Conservation (phyloP, 371 early-diverging fungal genomes). For the Nematocida major region DNA sequence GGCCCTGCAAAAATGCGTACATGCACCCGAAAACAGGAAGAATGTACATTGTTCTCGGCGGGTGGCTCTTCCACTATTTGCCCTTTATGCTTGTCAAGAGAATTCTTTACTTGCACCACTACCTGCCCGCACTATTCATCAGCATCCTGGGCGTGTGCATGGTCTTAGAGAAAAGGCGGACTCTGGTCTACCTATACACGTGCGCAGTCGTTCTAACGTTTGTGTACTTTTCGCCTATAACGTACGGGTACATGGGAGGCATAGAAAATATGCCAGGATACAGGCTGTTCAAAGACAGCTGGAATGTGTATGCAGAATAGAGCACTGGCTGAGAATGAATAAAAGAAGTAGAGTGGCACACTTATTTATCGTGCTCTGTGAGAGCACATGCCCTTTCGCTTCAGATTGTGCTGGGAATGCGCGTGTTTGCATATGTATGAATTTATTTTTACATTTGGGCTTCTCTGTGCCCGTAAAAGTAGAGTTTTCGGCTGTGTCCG, state of each 20-base stretch:
- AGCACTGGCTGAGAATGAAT: no score
- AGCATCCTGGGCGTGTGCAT: constrained; percentile 65
- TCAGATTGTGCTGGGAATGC: no score
- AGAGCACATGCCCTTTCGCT: no score
- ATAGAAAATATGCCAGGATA: background rate
- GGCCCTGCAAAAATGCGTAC: constrained; percentile 11
- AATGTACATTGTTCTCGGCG: constrained; percentile 67
- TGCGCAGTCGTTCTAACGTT: background rate
- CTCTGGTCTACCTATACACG: background rate
- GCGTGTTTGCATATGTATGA: background rate
- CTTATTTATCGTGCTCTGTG: no score
- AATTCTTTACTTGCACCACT: constrained; percentile 83
- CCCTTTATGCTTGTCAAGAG: constrained; percentile 87
- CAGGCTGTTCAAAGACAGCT: background rate
- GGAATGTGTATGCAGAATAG: constrained; percentile 35
- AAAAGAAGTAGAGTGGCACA: no score
- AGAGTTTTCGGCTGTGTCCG: no score
- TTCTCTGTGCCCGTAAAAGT: no score
- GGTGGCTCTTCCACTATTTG: constrained; percentile 81
- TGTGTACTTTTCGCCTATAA: constrained; percentile 23
- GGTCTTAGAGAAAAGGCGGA: background rate
- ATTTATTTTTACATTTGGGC: background rate
- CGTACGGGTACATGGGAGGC: constrained; percentile 9
- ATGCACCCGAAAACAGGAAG: constrained; percentile 17
- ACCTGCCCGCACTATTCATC: constrained; percentile 87